phyloP scores from a whole-genome alignment of 495 filamentous ascomycete species.

The Cudoniella acicularis region DNA sequence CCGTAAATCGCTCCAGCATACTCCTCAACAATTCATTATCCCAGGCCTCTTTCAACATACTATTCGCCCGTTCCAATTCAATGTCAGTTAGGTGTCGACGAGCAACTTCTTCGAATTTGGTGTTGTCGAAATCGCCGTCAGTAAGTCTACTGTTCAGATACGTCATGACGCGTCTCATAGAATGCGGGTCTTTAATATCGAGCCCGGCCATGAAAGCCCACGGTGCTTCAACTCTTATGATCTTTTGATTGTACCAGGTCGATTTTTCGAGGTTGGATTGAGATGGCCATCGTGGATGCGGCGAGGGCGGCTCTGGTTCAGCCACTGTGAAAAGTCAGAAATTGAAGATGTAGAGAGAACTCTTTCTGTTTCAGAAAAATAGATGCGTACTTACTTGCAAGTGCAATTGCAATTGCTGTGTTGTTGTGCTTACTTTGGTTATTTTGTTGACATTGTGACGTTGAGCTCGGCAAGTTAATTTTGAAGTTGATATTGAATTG shows the following conservation, averaged over 20 bases:
- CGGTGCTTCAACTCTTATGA: background rate
- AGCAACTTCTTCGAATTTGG: background rate
- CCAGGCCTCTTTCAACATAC: background rate
- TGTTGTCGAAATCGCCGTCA: background rate
- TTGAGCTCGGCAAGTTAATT: background rate
- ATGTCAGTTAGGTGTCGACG: background rate
- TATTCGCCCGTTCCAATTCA: background rate
- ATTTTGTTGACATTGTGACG: background rate
- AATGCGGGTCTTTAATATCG: background rate
- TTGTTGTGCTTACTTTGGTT: background rate
- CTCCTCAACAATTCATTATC: background rate
- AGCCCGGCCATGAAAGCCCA: background rate
- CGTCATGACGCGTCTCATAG: background rate
- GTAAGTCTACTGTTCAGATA: background rate
- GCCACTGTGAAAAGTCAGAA: background rate
- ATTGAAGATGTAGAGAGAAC: no score
- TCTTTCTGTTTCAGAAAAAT: background rate
- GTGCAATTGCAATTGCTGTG: background rate
- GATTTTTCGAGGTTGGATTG: background rate
- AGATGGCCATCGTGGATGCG: background rate
- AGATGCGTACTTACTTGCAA: background rate
- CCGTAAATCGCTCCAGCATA: background rate
- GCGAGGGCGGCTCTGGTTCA: background rate
- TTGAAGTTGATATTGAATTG: no score
- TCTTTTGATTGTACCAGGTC: background rate